phyloP scores from a whole-genome alignment of 2,329 filamentous ascomycete species.

The Pyricularia sp. region DNA sequence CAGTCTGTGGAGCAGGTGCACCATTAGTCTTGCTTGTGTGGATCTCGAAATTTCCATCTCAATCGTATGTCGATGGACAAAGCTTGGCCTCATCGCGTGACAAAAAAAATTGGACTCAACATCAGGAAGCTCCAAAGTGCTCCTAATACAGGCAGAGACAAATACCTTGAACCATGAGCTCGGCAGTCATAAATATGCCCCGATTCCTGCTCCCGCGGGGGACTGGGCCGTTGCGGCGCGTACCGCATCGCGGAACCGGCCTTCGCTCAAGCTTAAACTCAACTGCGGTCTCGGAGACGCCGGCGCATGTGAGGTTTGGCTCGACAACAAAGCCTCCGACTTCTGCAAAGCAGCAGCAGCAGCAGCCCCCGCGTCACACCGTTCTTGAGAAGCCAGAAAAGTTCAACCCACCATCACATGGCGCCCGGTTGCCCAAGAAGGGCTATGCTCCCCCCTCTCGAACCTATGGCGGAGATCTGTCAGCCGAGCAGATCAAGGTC shows the following conservation, averaged over 20 bases:
- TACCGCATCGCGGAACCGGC: constrained; percentile 6
- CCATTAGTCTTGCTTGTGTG: neutral
- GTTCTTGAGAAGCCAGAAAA: constrained; percentile 79
- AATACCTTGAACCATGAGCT: neutral
- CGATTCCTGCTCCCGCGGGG: constrained; percentile 59
- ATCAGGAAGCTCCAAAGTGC: neutral
- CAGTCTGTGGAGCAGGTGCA: neutral
- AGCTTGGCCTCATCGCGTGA: neutral
- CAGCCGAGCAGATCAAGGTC: constrained; percentile 52
- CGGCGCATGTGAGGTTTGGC: constrained; percentile 15
- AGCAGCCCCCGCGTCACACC: constrained; percentile 41
- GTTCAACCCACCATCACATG: constrained; percentile 90
- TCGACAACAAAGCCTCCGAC: constrained; percentile 8
- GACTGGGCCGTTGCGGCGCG: constrained; percentile 42
- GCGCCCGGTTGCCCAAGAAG: constrained; percentile 53
- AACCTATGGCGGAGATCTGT: constrained; percentile 67
- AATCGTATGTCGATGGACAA: neutral
- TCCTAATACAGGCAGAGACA: neutral
- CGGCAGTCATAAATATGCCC: constrained; percentile 42
- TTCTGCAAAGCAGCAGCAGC: constrained; percentile 15
- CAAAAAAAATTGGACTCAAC: neutral
- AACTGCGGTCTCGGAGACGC: neutral
- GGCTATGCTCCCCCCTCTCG: constrained; percentile 20
- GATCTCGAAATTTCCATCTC: neutral
- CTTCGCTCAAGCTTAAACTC: neutral